phyloP scores from a whole-genome alignment of 345 rosid species.

The thale cress (Arabidopsis thaliana) region DNA sequence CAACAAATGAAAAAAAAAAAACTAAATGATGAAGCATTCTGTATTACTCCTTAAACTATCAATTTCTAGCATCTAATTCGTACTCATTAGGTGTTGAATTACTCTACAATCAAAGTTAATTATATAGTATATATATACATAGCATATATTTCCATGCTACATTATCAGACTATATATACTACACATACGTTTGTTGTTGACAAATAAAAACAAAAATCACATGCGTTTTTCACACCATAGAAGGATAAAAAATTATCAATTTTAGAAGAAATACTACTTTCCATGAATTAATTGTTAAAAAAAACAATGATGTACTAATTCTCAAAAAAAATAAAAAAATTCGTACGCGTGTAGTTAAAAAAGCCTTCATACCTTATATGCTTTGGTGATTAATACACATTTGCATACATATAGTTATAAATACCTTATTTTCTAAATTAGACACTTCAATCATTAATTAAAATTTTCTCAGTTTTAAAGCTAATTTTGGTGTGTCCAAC shows the following conservation, averaged over 20 bases:
- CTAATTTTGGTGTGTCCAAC: slow-evolving; percentile 25
- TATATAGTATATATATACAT: neutral
- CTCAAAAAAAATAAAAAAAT: neutral
- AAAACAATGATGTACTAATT: neutral
- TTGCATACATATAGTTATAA: neutral
- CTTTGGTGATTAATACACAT: neutral
- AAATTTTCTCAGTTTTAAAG: neutral
- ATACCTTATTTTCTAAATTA: slow-evolving; percentile 2
- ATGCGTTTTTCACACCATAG: neutral
- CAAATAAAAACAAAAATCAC: neutral
- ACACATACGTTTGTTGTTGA: slow-evolving; percentile 8
- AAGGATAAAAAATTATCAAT: neutral
- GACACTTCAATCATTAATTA: neutral
- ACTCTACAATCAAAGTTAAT: slow-evolving; percentile 50
- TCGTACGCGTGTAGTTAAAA: neutral
- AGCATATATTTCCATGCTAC: neutral
- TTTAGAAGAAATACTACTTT: neutral
- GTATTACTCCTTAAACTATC: slow-evolving; percentile 45
- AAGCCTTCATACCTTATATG: neutral
- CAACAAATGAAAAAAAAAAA: slow-evolving; percentile 27
- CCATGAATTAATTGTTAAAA: neutral
- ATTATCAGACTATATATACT: neutral
- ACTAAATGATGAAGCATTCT: slow-evolving; percentile 41
- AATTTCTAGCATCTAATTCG: slow-evolving; percentile 39
- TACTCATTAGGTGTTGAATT: slow-evolving; percentile 48